A percentile compares a stretch with the other conserved stretches of the same genome.
These are phyloP conservation scores for Trametes punicea DNA, from an alignment of 768 basidiomycete species.

Conservation along the genomic window DNA sequence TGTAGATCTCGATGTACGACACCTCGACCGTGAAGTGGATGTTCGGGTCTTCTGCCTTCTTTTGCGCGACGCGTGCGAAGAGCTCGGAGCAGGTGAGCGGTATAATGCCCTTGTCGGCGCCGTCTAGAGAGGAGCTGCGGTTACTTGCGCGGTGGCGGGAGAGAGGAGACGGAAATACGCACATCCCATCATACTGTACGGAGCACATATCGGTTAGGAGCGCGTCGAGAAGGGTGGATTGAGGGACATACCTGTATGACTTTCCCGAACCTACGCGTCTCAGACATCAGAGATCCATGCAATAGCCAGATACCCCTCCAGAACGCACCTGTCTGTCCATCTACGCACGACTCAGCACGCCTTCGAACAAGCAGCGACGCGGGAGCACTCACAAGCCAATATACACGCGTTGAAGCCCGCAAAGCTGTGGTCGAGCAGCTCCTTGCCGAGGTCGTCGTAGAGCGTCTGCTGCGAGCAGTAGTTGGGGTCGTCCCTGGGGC, in stretches of 20 bases:
- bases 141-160: not conserved
- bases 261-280: constrained; percentile 72
- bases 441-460: constrained; percentile 91
- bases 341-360: constrained; percentile 29
- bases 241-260: constrained; percentile 72
- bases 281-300: not conserved
- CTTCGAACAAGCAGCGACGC: not conserved
- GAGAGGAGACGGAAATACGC: constrained; percentile 35
- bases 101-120: constrained; percentile 95
- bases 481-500: constrained; percentile 79
- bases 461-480: constrained; percentile 95
- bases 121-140: constrained; percentile 52
- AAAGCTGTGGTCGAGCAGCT: constrained; percentile 93
- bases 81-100: constrained; percentile 93
- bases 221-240: not conserved
- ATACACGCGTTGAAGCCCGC: constrained; percentile 98
- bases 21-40: constrained; percentile 90
- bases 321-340: constrained; percentile 82
- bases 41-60: constrained; percentile 61
- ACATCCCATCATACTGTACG: constrained; percentile 91
- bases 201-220: not conserved
- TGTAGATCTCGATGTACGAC: constrained; percentile 98
- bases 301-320: not conserved
- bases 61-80: constrained; percentile 75
- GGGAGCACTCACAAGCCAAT: constrained; percentile 81